Evolutionary conservation across 768 basidiomycete genomes (phyloP), one percentile per base, ranked within the genome.

Genomic region (Candolleomyces eurysporus): DNA sequence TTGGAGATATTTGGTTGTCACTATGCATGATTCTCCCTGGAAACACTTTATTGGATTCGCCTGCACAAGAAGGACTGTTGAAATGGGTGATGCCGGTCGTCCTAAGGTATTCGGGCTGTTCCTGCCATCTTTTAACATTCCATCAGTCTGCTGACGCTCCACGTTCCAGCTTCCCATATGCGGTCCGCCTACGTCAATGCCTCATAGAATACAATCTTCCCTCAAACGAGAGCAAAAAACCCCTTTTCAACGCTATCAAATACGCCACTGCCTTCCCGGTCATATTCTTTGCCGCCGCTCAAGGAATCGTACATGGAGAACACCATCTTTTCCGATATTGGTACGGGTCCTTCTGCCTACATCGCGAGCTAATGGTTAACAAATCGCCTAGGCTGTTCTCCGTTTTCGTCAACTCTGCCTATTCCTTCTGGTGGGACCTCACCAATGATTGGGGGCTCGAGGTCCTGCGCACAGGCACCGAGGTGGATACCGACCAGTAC

Each of bases 351-450:
- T 22, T 50, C 26, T 61, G 17, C 46, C 40, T 14, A 39, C 31
- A 49, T 45, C 19, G n/a, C 46, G 54, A 14, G 36, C 21, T 16
- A 63, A 32, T 39, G 55, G 50, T 61, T 31, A 42, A 60, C 40
- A 39, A 50, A 66, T 63, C 32, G 48, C 32, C 46, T 60, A 96
- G 94, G 95, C 73, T 98, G 16, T 73, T 97, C 49, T 84, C 89
- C 10, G 95, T 93, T 22, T 81, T 84, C 40, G 72, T 96, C 68
- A 98, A 98, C 74, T 96, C 96, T 3, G 72, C 91, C 32, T 99
- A 94, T 74, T 96, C 95, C 3, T 98, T 96, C 73, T 99, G 94
- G 92, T 99, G 97, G 97, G 97, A 98, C 74, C 83, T 98, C 48
- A 94, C 93, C 52, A 92, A 96, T 72, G 97, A 99, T 71, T 99